phyloP scores from a whole-genome alignment of 345 rosid species.

The Dimocarpus longan region DNA sequence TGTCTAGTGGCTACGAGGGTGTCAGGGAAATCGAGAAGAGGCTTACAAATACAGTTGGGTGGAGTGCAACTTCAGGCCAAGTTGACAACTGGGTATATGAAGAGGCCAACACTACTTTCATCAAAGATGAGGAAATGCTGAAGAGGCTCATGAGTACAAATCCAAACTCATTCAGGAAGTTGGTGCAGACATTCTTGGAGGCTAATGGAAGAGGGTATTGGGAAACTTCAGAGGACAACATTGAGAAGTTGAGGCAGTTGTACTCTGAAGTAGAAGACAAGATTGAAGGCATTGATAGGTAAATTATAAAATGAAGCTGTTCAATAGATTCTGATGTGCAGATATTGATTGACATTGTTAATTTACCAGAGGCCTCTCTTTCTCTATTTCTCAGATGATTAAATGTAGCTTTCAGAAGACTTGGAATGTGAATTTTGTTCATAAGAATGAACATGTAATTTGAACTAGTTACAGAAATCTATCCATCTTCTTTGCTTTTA shows the following conservation, averaged over 20 bases:
- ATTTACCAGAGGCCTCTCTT: conserved; percentile 22
- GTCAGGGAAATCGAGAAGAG: conserved; percentile 98
- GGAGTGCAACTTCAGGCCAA: conserved; percentile 99
- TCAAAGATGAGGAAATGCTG: conserved; percentile 91
- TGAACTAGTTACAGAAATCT: neutral
- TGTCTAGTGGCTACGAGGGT: conserved; percentile 95
- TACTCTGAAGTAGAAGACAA: conserved; percentile 96
- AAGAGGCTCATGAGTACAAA: conserved; percentile 83
- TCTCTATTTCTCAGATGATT: neutral
- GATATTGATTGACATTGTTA: conserved; percentile 24
- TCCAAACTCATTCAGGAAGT: conserved; percentile 91
- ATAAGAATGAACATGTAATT: conserved; percentile 15
- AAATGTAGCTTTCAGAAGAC: conserved; percentile 17
- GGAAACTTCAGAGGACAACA: conserved; percentile 81
- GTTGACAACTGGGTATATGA: conserved; percentile 99
- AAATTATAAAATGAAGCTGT: conserved; percentile 16
- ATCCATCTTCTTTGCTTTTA: neutral
- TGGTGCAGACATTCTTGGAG: conserved; percentile 95
- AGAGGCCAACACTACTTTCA: conserved; percentile 93
- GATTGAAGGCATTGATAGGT: conserved; percentile 94
- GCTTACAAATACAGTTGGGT: conserved; percentile 91
- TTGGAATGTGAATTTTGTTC: conserved; percentile 30
- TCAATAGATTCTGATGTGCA: conserved; percentile 8
- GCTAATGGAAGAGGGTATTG: conserved; percentile 98
- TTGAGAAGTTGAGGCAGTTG: conserved; percentile 84